Evolutionary conservation across 345 rosid genomes (phyloP).

Genomic region (Angophora floribunda): DNA sequence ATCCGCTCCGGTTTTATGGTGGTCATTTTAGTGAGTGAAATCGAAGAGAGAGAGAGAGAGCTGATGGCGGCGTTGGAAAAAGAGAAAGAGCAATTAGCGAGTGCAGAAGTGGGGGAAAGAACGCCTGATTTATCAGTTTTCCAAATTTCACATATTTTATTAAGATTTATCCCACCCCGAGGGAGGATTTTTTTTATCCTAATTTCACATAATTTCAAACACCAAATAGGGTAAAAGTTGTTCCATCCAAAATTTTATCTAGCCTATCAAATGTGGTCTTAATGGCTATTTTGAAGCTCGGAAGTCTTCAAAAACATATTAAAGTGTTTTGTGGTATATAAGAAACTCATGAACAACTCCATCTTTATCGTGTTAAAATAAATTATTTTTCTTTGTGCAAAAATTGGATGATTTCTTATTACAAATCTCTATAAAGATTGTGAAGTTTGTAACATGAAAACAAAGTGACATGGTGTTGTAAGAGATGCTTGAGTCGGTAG

Average conservation of each 20-base stretch:
- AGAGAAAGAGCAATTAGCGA: not conserved
- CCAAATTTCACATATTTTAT: not conserved
- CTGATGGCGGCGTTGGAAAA: not conserved
- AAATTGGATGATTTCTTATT: not conserved
- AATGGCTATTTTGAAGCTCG: not conserved
- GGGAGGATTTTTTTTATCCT: fast-evolving
- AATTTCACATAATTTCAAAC: too few relatives aligned
- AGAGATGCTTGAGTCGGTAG: not conserved
- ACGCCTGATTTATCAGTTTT: not conserved
- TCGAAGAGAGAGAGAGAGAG: not conserved
- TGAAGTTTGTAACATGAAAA: not conserved
- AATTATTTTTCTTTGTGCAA: not conserved
- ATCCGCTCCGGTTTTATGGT: not conserved
- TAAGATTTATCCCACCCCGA: fast-evolving
- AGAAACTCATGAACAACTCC: not conserved
- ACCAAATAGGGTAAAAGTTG: not conserved
- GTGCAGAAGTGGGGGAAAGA: not conserved
- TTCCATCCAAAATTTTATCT: fast-evolving
- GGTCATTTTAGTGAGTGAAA: not conserved
- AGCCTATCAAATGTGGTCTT: fast-evolving
- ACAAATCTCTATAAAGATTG: not conserved
- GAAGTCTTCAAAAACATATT: not conserved
- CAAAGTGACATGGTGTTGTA: not conserved
- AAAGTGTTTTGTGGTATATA: not conserved
- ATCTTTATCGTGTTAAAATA: not conserved